Evolutionary conservation across 176 grass and related monocot species (phyloP).

Genomic region (Cenchrus fungigraminus): DNA sequence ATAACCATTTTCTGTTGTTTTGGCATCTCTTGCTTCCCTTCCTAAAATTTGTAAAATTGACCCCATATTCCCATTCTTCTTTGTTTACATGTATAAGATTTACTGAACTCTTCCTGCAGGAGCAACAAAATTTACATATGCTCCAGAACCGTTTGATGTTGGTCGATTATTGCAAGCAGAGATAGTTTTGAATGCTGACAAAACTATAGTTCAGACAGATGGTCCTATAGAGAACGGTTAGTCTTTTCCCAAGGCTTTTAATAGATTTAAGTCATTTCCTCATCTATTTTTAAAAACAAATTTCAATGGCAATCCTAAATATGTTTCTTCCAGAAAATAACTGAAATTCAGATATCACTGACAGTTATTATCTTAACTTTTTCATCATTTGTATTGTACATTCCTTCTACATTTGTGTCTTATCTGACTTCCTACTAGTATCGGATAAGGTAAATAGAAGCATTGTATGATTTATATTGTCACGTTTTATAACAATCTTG

Average conservation of each 20-base stretch:
- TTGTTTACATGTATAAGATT: background rate
- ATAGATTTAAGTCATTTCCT: background rate
- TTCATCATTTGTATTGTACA: background rate
- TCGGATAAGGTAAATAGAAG: background rate
- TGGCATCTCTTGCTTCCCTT: background rate
- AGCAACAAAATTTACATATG: conserved; percentile 80
- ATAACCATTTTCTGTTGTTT: conserved; percentile 27
- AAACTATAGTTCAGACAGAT: conserved; percentile 57
- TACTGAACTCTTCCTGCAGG: conserved; percentile 55
- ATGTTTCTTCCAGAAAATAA: conserved; percentile 24
- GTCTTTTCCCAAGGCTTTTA: conserved; percentile 27
- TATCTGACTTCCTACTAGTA: background rate
- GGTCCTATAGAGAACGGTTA: conserved; percentile 81
- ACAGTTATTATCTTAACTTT: background rate
- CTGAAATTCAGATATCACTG: background rate
- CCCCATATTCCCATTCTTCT: background rate
- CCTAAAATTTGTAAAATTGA: background rate
- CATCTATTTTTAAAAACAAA: background rate
- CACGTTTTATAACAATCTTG: conserved; percentile 19
- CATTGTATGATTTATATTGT: conserved; percentile 17
- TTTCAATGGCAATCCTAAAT: conserved; percentile 19
- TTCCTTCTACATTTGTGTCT: background rate
- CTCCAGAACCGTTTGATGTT: conserved; percentile 95
- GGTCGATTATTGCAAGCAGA: conserved; percentile 83
- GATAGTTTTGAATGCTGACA: conserved; percentile 60